Conservation (phyloP, 805 yeast species). For the Jamesozyma lodderae region DNA sequence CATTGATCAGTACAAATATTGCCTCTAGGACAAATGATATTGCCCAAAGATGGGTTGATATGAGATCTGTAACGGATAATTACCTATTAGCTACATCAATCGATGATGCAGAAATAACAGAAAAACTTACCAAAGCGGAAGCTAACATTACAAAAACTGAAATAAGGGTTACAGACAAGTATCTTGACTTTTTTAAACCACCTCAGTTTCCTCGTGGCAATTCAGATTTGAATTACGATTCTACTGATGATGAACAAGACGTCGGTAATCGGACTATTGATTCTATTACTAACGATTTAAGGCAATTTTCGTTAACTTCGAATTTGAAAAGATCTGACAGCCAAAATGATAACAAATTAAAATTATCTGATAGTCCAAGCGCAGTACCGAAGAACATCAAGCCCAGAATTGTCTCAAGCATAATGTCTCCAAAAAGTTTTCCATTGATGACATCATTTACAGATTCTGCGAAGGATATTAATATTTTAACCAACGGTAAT, state of each 20-base stretch:
- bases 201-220: conserved; percentile 4
- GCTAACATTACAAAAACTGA: too few relatives aligned
- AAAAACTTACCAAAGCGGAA: too few relatives aligned
- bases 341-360: too few relatives aligned
- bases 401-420: too few relatives aligned
- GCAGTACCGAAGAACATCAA: too few relatives aligned
- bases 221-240: conserved; percentile 8
- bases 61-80: conserved; percentile 14
- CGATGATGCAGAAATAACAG: background rate
- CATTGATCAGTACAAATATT: conserved; percentile 32
- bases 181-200: conserved; percentile 5
- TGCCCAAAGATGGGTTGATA: conserved; percentile 30
- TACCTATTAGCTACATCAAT: conserved; percentile 4
- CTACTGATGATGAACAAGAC: conserved; percentile 15
- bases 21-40: conserved; percentile 31
- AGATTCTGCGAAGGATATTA: too few relatives aligned
- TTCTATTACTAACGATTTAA: conserved; percentile 7
- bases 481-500: conserved; percentile 18
- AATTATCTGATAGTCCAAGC: too few relatives aligned
- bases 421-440: too few relatives aligned
- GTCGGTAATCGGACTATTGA: conserved; percentile 11
- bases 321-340: conserved; percentile 1
- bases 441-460: too few relatives aligned
- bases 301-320: conserved; percentile 9
- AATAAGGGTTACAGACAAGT: too few relatives aligned